Evolutionary conservation across 2,329 filamentous ascomycete species (phyloP), one percentile per base, ranked within the genome.

Genomic region (Alternaria sp.): DNA sequence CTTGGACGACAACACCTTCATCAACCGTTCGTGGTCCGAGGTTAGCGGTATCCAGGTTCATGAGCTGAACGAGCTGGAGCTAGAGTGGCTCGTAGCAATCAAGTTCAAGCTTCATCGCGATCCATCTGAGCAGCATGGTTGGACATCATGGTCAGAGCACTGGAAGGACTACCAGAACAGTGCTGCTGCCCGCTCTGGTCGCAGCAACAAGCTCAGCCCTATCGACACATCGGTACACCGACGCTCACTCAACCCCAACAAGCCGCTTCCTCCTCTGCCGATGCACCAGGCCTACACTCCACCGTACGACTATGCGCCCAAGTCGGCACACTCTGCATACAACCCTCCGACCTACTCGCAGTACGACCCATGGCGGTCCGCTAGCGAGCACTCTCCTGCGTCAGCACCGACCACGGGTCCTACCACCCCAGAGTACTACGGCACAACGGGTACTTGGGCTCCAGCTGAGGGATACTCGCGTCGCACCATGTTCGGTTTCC

Each of bases 11-110:
- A 97, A 97, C 82, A 97, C 94, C 6, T 97, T 97, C 82, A 94
- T 97, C 85, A 97, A 97, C 83, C 91, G 93, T 59, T 97, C 94
- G 1, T 97, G 94, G 94, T 93, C 94, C 6, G 94, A 97, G 77
- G 94, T 97, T 56, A 97, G 93, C 81, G 93, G 92, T 65, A 97
- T 97, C 69, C 86, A 90, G 30, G 93, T 97, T 19, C 82, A 87
- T 3, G 93, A 97, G 76, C 86, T 97, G 70, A 97, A 97, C 82
- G 85, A 86, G 64, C 87, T 97, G 79, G 94, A 97, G 83, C 88
- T 91, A 73, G 91, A 96, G 72, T 97, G 94, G 94, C 86, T 97
- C 44, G 86, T 88, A 59, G 89, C 90, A 45, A 96, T 96, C 78
- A 86, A 89, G 71, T 97, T 93, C 90, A 87, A 90, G 69, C 88